These are phyloP conservation scores for Pseudomicrostroma phylloplanum DNA, from an alignment of 1,284 basidiomycete species.

Conservation along the genomic window DNA sequence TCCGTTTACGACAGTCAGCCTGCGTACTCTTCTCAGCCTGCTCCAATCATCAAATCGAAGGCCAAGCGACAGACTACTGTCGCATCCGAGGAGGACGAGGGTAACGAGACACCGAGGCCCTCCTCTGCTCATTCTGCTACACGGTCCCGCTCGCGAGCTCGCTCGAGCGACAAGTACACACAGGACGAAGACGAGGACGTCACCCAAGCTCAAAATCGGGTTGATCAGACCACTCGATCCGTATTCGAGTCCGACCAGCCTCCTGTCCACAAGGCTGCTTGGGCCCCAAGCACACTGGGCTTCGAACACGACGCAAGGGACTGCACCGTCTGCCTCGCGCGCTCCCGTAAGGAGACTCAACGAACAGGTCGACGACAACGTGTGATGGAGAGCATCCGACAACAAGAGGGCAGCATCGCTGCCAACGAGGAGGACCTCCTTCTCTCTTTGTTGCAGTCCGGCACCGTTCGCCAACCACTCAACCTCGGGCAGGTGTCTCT, in stretches of 20 bases:
- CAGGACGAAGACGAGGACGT: not conserved
- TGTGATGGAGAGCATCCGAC: slow-evolving; percentile 15
- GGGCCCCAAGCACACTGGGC: not conserved
- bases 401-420: slow-evolving; percentile 11
- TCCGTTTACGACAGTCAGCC: no score
- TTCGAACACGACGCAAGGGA: slow-evolving; percentile 15
- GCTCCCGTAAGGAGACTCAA: slow-evolving; percentile 12
- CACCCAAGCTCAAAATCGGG: not conserved
- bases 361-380: slow-evolving; percentile 18
- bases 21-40: no score
- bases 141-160: no score
- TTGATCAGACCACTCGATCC: slow-evolving; percentile 3
- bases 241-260: not conserved
- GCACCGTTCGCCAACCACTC: not conserved
- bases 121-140: not conserved
- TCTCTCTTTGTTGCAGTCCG: not conserved
- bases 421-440: not conserved
- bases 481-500: slow-evolving; percentile 13
- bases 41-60: no score
- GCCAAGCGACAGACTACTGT: no score
- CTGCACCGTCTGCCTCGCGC: slow-evolving; percentile 25
- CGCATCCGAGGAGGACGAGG: not conserved
- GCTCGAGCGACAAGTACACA: no score
- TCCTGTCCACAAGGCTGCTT: not conserved
- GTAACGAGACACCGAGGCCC: slow-evolving; percentile 19